Evolutionary conservation across 176 grass and related monocot genomes (phyloP).

Genomic region (Carex littledalei): DNA sequence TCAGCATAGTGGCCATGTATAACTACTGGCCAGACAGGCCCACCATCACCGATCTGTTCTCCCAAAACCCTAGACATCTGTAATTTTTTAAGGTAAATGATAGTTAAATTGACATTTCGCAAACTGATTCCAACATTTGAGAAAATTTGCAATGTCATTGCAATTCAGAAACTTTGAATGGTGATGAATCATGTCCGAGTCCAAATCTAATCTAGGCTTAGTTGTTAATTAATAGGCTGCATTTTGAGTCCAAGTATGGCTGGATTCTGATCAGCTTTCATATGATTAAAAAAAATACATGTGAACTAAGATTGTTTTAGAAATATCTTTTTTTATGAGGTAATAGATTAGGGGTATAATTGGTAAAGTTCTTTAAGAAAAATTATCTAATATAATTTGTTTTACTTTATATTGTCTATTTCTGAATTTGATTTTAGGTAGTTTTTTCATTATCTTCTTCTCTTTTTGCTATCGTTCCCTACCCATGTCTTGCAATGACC

Average conservation of each 20-base stretch:
- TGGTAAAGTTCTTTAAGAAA: not conserved
- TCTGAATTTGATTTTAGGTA: not conserved
- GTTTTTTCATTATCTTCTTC: not conserved
- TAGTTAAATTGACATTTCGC: not conserved
- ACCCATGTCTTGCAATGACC: not conserved
- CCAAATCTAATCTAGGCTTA: not conserved
- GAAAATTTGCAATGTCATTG: not conserved
- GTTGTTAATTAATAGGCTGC: not conserved
- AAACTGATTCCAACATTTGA: not conserved
- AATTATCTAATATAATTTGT: not conserved
- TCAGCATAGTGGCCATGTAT: constrained; percentile 60
- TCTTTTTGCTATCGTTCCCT: not conserved
- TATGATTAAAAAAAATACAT: not conserved
- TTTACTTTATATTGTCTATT: not conserved
- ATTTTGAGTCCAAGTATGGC: not conserved
- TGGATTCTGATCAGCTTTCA: not conserved
- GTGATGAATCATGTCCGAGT: not conserved
- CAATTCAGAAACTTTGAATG: not conserved
- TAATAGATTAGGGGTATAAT: constrained; percentile 2
- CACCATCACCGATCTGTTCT: constrained; percentile 38
- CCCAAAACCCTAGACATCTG: constrained; percentile 52
- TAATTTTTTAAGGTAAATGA: not conserved
- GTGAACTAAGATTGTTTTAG: not conserved
- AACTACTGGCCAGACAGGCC: constrained; percentile 39
- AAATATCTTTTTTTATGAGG: not conserved